These are phyloP conservation scores for Clausena lansium DNA, from an alignment of 345 rosid genomes.

Conservation along the genomic window DNA sequence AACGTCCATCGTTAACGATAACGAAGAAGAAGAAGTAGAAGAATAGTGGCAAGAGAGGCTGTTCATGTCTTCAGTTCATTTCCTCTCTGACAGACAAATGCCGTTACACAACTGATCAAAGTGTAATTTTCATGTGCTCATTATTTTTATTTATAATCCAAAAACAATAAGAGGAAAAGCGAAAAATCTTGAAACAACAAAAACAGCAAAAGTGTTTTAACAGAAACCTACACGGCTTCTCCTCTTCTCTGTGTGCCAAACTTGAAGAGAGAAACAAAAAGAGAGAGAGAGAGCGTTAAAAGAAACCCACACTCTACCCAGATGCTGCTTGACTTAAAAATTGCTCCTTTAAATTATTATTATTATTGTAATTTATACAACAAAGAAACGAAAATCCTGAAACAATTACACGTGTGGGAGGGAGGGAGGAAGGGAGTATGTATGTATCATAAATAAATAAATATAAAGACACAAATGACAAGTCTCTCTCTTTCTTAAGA, in stretches of 20 bases:
- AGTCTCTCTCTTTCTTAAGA: not conserved
- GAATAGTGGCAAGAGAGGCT: conserved; percentile 11
- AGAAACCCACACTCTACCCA: not conserved
- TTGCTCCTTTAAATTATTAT: not conserved
- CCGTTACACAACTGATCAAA: conserved; percentile 42
- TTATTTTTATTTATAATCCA: too few relatives aligned
- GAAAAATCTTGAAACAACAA: conserved; percentile 7
- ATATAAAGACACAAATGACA: not conserved
- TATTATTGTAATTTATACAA: too few relatives aligned
- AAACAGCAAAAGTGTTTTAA: conserved; percentile 21
- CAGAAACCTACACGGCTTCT: conserved; percentile 24
- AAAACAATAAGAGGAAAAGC: too few relatives aligned
- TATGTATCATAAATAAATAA: too few relatives aligned
- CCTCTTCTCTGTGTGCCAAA: not conserved
- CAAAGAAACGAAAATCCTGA: too few relatives aligned
- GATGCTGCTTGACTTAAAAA: not conserved
- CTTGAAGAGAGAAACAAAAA: not conserved
- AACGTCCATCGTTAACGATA: conserved; percentile 25
- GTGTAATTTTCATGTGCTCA: not conserved
- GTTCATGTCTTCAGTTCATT: conserved; percentile 29
- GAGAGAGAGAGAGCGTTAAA: not conserved
- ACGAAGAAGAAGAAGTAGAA: conserved; percentile 8
- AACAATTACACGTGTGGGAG: conserved; percentile 27
- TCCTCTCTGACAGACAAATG: conserved; percentile 43
- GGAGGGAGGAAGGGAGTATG: conserved; percentile 5